These are phyloP conservation scores for Grigorovia humatica DNA, from an alignment of 805 yeast genomes.

Conservation along the genomic window DNA sequence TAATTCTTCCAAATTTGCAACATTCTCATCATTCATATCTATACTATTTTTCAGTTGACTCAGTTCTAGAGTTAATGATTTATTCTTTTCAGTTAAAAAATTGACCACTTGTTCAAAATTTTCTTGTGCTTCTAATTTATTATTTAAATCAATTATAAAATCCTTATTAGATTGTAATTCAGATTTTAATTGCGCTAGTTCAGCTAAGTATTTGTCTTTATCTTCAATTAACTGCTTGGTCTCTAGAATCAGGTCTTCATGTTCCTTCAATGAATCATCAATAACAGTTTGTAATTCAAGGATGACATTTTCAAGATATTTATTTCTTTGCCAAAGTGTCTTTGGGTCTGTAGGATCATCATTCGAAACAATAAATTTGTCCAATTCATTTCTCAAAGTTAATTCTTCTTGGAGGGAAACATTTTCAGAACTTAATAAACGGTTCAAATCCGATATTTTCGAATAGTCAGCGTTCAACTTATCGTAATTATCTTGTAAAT, in stretches of 20 bases:
- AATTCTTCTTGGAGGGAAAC: constrained; percentile 28
- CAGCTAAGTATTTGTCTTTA: background rate
- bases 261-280: constrained; percentile 3
- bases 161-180: constrained; percentile 10
- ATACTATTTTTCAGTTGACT: background rate
- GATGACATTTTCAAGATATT: background rate
- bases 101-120: constrained; percentile 29
- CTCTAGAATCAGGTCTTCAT: constrained; percentile 7
- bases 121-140: constrained; percentile 20
- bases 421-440: constrained; percentile 30
- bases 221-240: constrained; percentile 5
- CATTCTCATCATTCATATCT: background rate
- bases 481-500: constrained; percentile 18
- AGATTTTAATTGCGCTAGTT: background rate
- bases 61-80: constrained; percentile 17
- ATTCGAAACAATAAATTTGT: constrained; percentile 3
- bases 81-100: constrained; percentile 29
- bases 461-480: constrained; percentile 29
- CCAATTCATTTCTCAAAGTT: constrained; percentile 9
- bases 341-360: background rate
- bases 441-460: constrained; percentile 35
- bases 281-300: constrained; percentile 4
- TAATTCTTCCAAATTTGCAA: background rate
- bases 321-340: constrained; percentile 1
- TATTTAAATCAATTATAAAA: constrained; percentile 19